Conservation (phyloP, 306 rosid species). For the Luffa acutangula region DNA sequence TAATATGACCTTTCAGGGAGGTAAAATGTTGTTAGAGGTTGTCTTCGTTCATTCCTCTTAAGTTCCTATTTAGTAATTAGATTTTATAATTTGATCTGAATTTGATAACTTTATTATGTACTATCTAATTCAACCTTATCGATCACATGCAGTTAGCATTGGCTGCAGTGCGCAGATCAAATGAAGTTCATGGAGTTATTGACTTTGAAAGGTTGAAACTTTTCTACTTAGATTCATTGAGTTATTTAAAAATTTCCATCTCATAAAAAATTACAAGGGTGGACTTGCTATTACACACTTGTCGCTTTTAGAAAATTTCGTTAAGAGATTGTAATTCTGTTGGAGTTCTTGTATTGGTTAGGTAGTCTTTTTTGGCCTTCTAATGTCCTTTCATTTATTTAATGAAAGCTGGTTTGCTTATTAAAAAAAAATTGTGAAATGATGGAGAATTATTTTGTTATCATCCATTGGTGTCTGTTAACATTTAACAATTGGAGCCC, state of each 20-base stretch:
- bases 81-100: background rate
- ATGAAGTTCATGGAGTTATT: constrained; percentile 42
- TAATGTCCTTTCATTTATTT: background rate
- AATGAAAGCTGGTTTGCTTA: background rate
- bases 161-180: constrained; percentile 67
- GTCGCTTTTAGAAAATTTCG: background rate
- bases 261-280: background rate
- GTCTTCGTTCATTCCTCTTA: background rate
- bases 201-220: constrained; percentile 59
- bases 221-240: constrained; percentile 1
- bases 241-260: background rate
- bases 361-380: background rate
- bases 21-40: background rate
- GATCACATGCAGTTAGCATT: constrained; percentile 58
- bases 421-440: background rate
- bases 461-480: background rate
- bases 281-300: background rate
- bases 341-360: background rate
- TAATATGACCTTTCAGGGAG: background rate
- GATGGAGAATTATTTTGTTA: background rate
- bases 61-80: background rate
- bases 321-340: background rate
- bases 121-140: background rate
- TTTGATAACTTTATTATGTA: background rate
- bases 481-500: background rate